Conservation (phyloP, 805 yeast genomes). For the Lipomyces spencermartinsiae region DNA sequence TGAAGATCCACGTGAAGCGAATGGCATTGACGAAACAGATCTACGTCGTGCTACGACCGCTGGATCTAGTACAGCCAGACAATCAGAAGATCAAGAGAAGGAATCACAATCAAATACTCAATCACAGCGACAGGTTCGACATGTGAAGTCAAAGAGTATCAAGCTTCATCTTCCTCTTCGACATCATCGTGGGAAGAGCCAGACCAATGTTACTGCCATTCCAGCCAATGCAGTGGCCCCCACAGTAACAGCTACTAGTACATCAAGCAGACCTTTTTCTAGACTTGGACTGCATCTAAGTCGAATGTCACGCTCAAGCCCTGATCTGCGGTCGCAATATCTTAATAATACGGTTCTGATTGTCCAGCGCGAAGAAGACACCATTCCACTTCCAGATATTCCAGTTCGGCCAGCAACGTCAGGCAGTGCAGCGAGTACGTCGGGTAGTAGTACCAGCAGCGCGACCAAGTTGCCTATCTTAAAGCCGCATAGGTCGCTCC, state of each 20-base stretch:
- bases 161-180: not conserved
- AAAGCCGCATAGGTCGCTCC: constrained; percentile 20
- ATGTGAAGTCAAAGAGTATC: constrained; percentile 3
- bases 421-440: constrained; percentile 8
- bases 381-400: not conserved
- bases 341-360: not conserved
- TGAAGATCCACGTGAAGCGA: not conserved
- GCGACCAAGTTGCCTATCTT: not conserved
- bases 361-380: not conserved
- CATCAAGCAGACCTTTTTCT: not conserved
- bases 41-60: not conserved
- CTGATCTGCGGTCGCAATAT: constrained; percentile 26
- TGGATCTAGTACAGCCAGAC: not conserved
- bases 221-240: not conserved
- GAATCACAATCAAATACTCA: not conserved
- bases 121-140: constrained; percentile 2
- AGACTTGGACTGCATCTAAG: not conserved
- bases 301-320: constrained; percentile 27
- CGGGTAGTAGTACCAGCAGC: constrained; percentile 5
- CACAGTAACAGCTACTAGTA: not conserved
- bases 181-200: not conserved
- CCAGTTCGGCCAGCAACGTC: constrained; percentile 13
- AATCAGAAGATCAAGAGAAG: not conserved
- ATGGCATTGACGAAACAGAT: not conserved
- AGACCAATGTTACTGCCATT: not conserved